phyloP scores from a whole-genome alignment of 2,329 filamentous ascomycete species.

The Venturia oleaginea region DNA sequence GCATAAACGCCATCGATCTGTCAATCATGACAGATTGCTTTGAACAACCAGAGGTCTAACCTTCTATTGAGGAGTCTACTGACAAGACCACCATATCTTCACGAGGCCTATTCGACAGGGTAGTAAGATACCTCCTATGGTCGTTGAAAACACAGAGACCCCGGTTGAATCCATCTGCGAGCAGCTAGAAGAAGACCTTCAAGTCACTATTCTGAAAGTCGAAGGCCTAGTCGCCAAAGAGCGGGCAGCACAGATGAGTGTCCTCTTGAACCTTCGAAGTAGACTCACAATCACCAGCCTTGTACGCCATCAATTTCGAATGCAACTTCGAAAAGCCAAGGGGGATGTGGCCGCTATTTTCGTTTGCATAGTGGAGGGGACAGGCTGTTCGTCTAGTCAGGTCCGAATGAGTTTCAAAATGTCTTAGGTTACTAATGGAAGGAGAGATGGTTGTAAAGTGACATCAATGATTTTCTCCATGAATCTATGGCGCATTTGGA shows the following conservation, averaged over 20 bases:
- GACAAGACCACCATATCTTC: neutral
- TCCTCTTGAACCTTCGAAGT: neutral
- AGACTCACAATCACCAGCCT: neutral
- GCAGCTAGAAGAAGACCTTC: neutral
- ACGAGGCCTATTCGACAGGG: neutral
- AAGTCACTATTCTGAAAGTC: neutral
- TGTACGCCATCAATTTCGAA: neutral
- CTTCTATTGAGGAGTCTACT: neutral
- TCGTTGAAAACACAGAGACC: neutral
- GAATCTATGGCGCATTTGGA: too few relatives aligned
- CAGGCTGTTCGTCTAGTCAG: too few relatives aligned
- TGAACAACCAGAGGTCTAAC: neutral
- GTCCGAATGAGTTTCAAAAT: too few relatives aligned
- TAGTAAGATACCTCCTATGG: neutral
- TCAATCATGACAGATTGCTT: neutral
- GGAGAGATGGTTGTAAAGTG: too few relatives aligned
- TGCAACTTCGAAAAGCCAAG: neutral
- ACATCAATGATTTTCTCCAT: too few relatives aligned
- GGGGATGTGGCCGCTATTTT: neutral
- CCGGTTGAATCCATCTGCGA: neutral
- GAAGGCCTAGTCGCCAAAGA: neutral
- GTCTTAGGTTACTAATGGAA: too few relatives aligned
- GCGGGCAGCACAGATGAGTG: neutral
- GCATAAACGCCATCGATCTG: neutral
- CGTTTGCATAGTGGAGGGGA: too few relatives aligned